Evolutionary conservation across 2,329 filamentous ascomycete genomes (phyloP).

Genomic region (Cercospora zeae-maydis): DNA sequence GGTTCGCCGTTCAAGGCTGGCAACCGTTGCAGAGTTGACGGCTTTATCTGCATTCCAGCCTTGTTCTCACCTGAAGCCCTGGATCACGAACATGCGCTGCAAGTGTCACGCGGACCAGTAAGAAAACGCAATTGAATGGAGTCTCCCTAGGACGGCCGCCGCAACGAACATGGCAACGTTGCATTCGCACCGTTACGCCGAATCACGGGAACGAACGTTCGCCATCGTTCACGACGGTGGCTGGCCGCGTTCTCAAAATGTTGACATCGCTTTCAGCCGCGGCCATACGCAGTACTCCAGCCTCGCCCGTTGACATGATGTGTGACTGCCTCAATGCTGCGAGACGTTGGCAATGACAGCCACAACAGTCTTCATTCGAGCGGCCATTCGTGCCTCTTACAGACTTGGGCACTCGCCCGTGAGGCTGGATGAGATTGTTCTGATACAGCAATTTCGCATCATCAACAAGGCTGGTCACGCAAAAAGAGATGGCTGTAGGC

Average conservation of each 20-base stretch:
- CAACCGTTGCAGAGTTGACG: neutral
- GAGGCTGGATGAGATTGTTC: conserved; percentile 1
- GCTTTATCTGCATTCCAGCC: neutral
- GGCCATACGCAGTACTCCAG: neutral
- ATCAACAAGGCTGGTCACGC: neutral
- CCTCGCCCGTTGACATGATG: neutral
- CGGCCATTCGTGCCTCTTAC: neutral
- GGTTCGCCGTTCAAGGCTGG: neutral
- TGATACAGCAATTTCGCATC: neutral
- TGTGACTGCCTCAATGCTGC: neutral
- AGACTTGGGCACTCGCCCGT: neutral
- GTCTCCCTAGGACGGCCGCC: neutral
- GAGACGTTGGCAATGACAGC: neutral
- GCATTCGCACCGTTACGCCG: neutral
- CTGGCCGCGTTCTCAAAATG: neutral
- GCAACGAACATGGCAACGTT: neutral
- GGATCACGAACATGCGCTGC: neutral
- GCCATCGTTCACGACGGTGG: neutral
- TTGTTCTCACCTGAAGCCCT: neutral
- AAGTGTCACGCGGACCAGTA: neutral
- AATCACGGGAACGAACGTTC: neutral
- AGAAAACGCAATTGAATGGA: neutral
- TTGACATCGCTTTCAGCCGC: neutral
- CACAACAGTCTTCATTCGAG: neutral
- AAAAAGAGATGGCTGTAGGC: conserved; percentile 1